Base-by-base conservation (phyloP, 1,284 basidiomycete genomes). In the Tilletiaria anomala region DNA sequence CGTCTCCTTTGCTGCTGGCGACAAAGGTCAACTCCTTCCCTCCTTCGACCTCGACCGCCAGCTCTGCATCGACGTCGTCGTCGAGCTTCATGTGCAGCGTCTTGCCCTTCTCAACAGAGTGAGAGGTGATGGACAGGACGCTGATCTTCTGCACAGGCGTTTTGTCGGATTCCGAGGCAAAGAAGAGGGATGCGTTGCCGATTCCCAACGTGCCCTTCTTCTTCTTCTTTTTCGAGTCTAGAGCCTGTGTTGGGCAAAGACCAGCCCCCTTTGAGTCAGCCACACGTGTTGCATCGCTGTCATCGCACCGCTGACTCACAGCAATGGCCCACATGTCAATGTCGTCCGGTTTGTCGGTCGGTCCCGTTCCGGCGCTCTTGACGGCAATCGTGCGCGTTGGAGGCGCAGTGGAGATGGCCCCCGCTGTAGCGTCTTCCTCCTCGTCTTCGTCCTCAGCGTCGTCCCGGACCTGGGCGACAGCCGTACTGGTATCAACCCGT, bases 251-350 rank as follows among this genome's bases (percentile, higher is more conserved):
- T 15, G 32, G 21, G 32, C 4, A 34, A 29, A n/a, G n/a, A 37
- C 19, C 19, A 35, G 33, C 6, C 12, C 32, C 32, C 8, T 6
- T 6, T 18, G 26, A 32, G 18, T 12, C 12, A 19, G 8, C 19
- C 17, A 5, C 18, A 19, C 5, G 18, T 3, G 14, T n/a, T n/a
- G n/a, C n/a, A n/a, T n/a, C n/a, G n/a, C n/a, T n/a, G 17, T 34
- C 5, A 5, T 5, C 10, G 10, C 20, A 4, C n/a, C n/a, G 14
- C 8, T 11, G 11, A 50, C 48, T 40, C 21, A 51, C 56, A 14
- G 58, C 56, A 12, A 65, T 62, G 33, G 58, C 45, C 63, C 63
- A 66, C 63, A 66, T 66, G 32, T 58, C 54, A 48, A 65, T 66
- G 29, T 58, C 58, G 38, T 66, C 63, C 23, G 48, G 45, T 44